A percentile compares a stretch with the other conserved stretches of the same genome.
phyloP scores from a whole-genome alignment of 192 early-diverging fungal genomes.

The Backusella mclennaniae region DNA sequence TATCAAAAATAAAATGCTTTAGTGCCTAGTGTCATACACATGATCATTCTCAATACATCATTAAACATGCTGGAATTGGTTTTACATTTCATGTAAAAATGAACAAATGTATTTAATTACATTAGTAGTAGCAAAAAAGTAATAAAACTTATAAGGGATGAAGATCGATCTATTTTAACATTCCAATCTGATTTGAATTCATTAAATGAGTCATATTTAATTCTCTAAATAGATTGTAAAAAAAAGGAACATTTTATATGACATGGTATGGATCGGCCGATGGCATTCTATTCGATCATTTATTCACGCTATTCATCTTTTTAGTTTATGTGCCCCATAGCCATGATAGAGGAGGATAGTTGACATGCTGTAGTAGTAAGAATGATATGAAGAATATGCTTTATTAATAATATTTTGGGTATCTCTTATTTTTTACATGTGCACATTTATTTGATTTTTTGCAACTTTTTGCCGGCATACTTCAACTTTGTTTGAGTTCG shows the following conservation, averaged over 20 bases:
- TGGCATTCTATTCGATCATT: neutral
- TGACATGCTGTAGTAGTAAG: neutral
- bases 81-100: too few relatives aligned
- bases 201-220: neutral
- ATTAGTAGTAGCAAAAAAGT: neutral
- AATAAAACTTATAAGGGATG: neutral
- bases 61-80: too few relatives aligned
- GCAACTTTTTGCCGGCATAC: slow-evolving; percentile 78
- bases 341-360: neutral
- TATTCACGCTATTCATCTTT: too few relatives aligned
- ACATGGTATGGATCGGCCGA: too few relatives aligned
- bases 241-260: too few relatives aligned
- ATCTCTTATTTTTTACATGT: neutral
- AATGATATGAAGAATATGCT: neutral
- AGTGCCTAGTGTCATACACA: too few relatives aligned
- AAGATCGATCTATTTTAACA: neutral
- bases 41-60: too few relatives aligned
- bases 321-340: neutral
- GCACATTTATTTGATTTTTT: slow-evolving; percentile 52
- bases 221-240: too few relatives aligned
- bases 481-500: slow-evolving; percentile 72
- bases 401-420: neutral
- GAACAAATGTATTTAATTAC: too few relatives aligned
- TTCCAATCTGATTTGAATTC: neutral
- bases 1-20: too few relatives aligned